Evolutionary conservation across 2,329 filamentous ascomycete species (phyloP), one percentile per base, ranked within the genome.

Genomic region (Pezicula carpinea): DNA sequence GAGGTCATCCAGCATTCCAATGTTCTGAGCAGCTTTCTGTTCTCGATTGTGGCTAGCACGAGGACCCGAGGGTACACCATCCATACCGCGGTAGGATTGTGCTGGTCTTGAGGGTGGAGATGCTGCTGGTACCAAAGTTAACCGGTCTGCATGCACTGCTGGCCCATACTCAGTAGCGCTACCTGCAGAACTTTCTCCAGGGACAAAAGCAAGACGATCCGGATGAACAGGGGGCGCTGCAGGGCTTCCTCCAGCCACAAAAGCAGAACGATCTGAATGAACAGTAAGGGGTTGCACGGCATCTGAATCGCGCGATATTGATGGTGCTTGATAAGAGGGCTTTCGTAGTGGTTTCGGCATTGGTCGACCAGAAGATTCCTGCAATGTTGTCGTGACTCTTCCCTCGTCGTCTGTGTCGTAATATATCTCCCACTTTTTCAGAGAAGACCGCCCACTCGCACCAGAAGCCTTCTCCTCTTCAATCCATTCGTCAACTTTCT

Each of bases 401-500:
- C 77, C 78, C 43, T 81, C 70, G 2, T 74, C 70, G 3, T 75
- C 75, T 21, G 72, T 66, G 19, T 81, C 74, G 60, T 95, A 95
- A 6, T 75, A 66, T 6, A 95, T 80, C 65, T 92, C 87, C 82
- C 85, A 95, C 19, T 83, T 73, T 62, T 64, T 58, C 15, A 47
- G 59, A 40, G 68, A 65, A 44, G 69, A 64, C 39, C 75, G 65
- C 63, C 64, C 49, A 43, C 71, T 55, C 53, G 73, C 59, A 56
- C 68, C 58, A 13, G 62, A 65, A 3, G 71, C 65, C 57, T 82
- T 70, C 65, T 95, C 89, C 34, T 69, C 75, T 6, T 80, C 75
- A 49, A 95, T 84, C 89, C 90, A 97, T 19, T 77, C 76, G 13
- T 71, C 65, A 4, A 95, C 76, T 53, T 82, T 80, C 21, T 89